A percentile compares a stretch with the other conserved stretches of the same genome.
Conservation (phyloP, 257 asterid genomes). For the Lantana camara region DNA sequence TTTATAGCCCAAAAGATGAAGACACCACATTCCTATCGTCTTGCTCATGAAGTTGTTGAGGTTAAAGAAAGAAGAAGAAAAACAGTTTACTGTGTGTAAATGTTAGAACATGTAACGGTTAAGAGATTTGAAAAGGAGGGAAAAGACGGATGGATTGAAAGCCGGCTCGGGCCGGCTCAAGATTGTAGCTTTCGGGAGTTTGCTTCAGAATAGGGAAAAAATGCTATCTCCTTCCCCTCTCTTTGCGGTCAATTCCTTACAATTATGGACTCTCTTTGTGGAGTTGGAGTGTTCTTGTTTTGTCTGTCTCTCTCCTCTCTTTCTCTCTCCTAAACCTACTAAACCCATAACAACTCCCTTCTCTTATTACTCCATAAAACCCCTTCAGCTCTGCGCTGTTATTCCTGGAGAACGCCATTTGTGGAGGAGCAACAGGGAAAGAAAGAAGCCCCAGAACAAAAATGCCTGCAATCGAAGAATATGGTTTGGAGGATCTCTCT, state of each 20-base stretch:
- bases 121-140: slow-evolving; percentile 26
- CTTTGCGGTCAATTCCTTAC: slow-evolving; percentile 75
- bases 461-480: slow-evolving; percentile 46
- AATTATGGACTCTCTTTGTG: slow-evolving; percentile 43
- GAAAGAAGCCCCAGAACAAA: slow-evolving; percentile 26
- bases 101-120: slow-evolving; percentile 25
- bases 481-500: slow-evolving; percentile 40
- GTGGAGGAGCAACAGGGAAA: slow-evolving; percentile 7
- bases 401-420: slow-evolving; percentile 13
- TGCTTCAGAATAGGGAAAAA: slow-evolving; percentile 57
- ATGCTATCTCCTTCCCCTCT: slow-evolving; percentile 40
- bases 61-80: background rate
- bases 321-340: slow-evolving; percentile 32
- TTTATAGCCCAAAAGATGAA: background rate
- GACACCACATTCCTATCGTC: background rate
- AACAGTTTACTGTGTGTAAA: background rate
- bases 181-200: slow-evolving; percentile 50
- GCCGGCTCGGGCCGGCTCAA: slow-evolving; percentile 43
- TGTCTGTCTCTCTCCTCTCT: background rate
- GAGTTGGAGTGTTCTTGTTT: slow-evolving; percentile 32
- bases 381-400: slow-evolving; percentile 24
- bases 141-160: slow-evolving; percentile 18
- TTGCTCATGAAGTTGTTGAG: slow-evolving; percentile 26
- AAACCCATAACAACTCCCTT: slow-evolving; percentile 45
- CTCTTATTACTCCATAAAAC: slow-evolving; percentile 33